Conservation (phyloP, 192 early-diverging fungal species). For the Umbelopsis isabellina region DNA sequence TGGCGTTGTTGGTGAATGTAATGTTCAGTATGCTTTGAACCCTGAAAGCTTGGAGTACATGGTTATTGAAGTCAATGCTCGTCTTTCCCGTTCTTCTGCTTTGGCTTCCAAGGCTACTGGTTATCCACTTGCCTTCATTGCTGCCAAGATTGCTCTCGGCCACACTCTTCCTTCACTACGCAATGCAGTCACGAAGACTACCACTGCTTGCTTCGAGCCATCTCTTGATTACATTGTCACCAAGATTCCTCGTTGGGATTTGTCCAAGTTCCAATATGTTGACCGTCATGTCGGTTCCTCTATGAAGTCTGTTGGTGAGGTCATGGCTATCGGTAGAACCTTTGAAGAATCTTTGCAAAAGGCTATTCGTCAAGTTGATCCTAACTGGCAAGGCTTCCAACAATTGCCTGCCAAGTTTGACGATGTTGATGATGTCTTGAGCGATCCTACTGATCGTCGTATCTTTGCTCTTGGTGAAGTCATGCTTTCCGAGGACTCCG, state of each 20-base stretch:
- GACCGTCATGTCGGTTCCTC: constrained; percentile 80
- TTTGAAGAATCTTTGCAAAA: constrained; percentile 98
- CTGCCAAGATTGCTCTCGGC: constrained; percentile 96
- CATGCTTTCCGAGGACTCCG: constrained; percentile 60
- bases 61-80: constrained; percentile 98
- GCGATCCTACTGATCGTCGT: constrained; percentile 78
- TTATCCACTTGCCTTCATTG: constrained; percentile 97
- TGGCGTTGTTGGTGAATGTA: constrained; percentile 98
- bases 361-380: constrained; percentile 94
- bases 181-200: constrained; percentile 92
- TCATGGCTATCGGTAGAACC: constrained; percentile 97
- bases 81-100: constrained; percentile 83
- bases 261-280: constrained; percentile 93
- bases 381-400: constrained; percentile 84
- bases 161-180: constrained; percentile 82
- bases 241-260: constrained; percentile 98
- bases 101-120: constrained; percentile 98
- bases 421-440: constrained; percentile 66
- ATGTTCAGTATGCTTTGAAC: constrained; percentile 96
- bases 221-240: constrained; percentile 93
- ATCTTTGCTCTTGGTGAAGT: constrained; percentile 85
- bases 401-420: constrained; percentile 31
- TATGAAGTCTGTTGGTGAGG: constrained; percentile 98
- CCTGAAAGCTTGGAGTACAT: constrained; percentile 85
- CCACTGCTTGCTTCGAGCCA: constrained; percentile 97